Conservation (phyloP, 495 filamentous ascomycete genomes). For the Podospora comata region DNA sequence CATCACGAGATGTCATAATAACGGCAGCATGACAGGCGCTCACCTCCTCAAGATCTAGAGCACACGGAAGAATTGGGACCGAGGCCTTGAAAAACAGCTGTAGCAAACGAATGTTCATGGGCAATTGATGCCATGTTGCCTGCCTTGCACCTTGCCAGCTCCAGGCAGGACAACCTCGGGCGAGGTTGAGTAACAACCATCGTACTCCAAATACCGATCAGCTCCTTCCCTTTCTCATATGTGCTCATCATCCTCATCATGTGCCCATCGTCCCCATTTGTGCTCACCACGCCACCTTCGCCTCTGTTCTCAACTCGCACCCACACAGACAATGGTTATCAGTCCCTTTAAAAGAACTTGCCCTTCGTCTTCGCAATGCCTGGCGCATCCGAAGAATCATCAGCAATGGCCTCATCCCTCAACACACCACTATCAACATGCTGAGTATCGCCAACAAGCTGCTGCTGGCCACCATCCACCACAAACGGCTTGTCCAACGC, state of each 20-base stretch:
- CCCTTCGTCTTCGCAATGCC: conserved; percentile 42
- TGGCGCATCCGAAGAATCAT: conserved; percentile 28
- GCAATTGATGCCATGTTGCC: not conserved
- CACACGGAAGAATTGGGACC: not conserved
- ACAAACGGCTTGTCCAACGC: conserved; percentile 56
- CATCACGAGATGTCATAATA: not conserved
- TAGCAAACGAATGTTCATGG: not conserved
- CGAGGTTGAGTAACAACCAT: not conserved
- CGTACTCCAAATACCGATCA: not conserved
- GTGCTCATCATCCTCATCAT: not conserved
- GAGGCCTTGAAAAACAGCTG: not conserved
- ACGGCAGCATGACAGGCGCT: not conserved
- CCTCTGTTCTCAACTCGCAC: not conserved
- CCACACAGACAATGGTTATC: not conserved
- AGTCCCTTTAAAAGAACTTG: conserved; percentile 49
- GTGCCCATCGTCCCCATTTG: not conserved
- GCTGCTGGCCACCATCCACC: not conserved
- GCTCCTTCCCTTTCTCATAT: not conserved
- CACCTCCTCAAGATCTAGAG: not conserved
- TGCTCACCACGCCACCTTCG: not conserved
- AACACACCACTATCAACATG: conserved; percentile 22
- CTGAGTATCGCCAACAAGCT: conserved; percentile 1
- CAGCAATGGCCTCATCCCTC: conserved; percentile 27
- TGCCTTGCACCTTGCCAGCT: no score
- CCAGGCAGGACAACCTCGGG: no score